Percentiles rank a stretch among this genome's conserved stretches.
These are phyloP conservation scores for Lactarius hatsudake DNA, from an alignment of 768 basidiomycete species.

Conservation along the genomic window DNA sequence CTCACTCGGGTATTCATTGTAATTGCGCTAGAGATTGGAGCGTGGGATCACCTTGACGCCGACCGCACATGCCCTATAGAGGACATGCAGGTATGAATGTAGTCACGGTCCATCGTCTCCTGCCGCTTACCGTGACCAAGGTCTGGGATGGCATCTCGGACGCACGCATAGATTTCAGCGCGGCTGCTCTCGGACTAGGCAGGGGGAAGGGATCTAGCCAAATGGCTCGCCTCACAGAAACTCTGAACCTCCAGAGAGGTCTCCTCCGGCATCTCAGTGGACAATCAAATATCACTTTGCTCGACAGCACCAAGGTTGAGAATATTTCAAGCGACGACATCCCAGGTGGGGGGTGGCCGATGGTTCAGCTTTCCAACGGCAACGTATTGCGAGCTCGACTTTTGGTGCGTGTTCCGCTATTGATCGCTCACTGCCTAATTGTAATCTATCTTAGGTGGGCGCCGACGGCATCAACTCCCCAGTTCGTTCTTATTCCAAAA, in stretches of 20 bases:
- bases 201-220: slow-evolving; percentile 33
- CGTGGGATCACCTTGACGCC: slow-evolving; percentile 76
- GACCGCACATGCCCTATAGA: slow-evolving; percentile 68
- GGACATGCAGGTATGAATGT: slow-evolving; percentile 71
- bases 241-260: slow-evolving; percentile 87
- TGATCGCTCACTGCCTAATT: slow-evolving; percentile 4
- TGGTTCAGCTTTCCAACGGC: slow-evolving; percentile 70
- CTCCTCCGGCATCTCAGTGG: slow-evolving; percentile 62
- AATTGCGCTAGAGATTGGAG: slow-evolving; percentile 60
- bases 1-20: neutral
- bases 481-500: slow-evolving; percentile 81
- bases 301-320: slow-evolving; percentile 73
- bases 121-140: slow-evolving; percentile 36
- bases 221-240: slow-evolving; percentile 90
- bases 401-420: slow-evolving; percentile 49
- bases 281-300: slow-evolving; percentile 53
- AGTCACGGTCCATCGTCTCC: slow-evolving; percentile 13
- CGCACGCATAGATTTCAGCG: slow-evolving; percentile 70
- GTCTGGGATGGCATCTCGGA: slow-evolving; percentile 92
- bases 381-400: slow-evolving; percentile 66
- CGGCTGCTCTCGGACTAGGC: slow-evolving; percentile 43
- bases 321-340: slow-evolving; percentile 55
- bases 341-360: slow-evolving; percentile 69
- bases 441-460: slow-evolving; percentile 62
- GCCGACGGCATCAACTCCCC: slow-evolving; percentile 96